Evolutionary conservation across 768 basidiomycete genomes (phyloP).

Genomic region (Pleurotus platypus): DNA sequence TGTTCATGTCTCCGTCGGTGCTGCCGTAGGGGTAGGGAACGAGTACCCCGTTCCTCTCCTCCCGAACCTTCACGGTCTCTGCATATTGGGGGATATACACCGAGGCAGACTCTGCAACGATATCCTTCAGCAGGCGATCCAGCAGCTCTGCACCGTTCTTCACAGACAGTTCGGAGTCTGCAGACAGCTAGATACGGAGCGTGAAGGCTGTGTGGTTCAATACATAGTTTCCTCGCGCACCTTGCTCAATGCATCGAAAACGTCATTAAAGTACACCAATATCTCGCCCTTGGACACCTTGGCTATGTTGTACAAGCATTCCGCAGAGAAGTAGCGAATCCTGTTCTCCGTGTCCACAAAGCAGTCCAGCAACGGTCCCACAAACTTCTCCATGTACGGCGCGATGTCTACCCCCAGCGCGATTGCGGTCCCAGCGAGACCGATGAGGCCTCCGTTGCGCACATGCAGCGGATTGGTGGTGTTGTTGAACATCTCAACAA

Average conservation of each 20-base stretch:
- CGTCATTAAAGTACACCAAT: slow-evolving; percentile 95
- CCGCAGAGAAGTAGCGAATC: slow-evolving; percentile 96
- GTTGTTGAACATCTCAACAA: slow-evolving; percentile 91
- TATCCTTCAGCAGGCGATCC: slow-evolving; percentile 96
- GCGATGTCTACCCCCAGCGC: slow-evolving; percentile 91
- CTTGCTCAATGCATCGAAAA: slow-evolving; percentile 97
- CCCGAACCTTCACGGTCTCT: slow-evolving; percentile 69
- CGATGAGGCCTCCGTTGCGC: slow-evolving; percentile 93
- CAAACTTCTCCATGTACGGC: slow-evolving; percentile 91
- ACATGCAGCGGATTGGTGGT: slow-evolving; percentile 80
- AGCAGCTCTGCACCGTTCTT: slow-evolving; percentile 98
- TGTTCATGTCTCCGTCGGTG: slow-evolving; percentile 39
- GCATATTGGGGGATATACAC: slow-evolving; percentile 88
- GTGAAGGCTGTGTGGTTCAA: slow-evolving; percentile 1
- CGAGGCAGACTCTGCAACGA: slow-evolving; percentile 94
- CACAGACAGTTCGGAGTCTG: slow-evolving; percentile 93
- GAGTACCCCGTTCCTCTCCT: slow-evolving; percentile 59
- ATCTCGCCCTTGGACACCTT: slow-evolving; percentile 98
- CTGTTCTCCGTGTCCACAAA: slow-evolving; percentile 93
- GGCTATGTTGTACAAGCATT: slow-evolving; percentile 97
- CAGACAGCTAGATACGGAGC: slow-evolving; percentile 66
- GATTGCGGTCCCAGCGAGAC: slow-evolving; percentile 95
- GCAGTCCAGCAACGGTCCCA: slow-evolving; percentile 83
- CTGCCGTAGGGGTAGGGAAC: slow-evolving; percentile 59
- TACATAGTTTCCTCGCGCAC: slow-evolving; percentile 39